Percentiles rank a stretch among this genome's conserved stretches.
Evolutionary conservation across 2,329 filamentous ascomycete genomes (phyloP).

Genomic region (Elsinoe batatas): DNA sequence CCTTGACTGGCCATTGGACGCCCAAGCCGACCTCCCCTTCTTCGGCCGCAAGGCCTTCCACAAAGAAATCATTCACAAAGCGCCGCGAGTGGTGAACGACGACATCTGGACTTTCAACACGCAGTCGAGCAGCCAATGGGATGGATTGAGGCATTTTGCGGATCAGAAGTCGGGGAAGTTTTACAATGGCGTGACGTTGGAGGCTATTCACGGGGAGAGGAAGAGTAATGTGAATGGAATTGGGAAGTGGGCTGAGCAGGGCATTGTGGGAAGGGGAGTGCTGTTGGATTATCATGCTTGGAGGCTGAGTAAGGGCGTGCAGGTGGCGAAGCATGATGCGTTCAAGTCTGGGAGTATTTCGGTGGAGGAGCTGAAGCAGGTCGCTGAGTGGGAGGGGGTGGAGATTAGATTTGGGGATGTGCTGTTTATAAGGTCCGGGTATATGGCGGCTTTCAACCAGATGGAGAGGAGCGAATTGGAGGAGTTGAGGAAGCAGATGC

Average conservation of each 20-base stretch:
- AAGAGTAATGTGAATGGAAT: conserved; percentile 36
- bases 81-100: conserved; percentile 47
- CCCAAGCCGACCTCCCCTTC: conserved; percentile 43
- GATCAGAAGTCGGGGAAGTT: conserved; percentile 36
- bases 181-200: conserved; percentile 31
- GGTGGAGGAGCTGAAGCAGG: conserved; percentile 33
- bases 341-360: conserved; percentile 29
- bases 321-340: conserved; percentile 22
- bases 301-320: conserved; percentile 29
- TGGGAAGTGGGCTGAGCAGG: conserved; percentile 40
- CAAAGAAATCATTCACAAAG: conserved; percentile 43
- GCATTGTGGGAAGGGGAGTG: conserved; percentile 48
- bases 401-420: conserved; percentile 48
- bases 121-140: conserved; percentile 50
- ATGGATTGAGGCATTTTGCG: conserved; percentile 44
- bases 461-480: conserved; percentile 32
- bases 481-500: conserved; percentile 28
- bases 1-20: conserved; percentile 51
- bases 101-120: conserved; percentile 51
- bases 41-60: conserved; percentile 49
- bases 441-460: conserved; percentile 32
- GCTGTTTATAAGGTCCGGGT: conserved; percentile 41
- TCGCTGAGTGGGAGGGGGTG: conserved; percentile 39
- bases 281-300: conserved; percentile 45
- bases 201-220: conserved; percentile 30